These are phyloP conservation scores for Penstemon eatonii DNA, from an alignment of 257 asterid genomes.

Conservation along the genomic window DNA sequence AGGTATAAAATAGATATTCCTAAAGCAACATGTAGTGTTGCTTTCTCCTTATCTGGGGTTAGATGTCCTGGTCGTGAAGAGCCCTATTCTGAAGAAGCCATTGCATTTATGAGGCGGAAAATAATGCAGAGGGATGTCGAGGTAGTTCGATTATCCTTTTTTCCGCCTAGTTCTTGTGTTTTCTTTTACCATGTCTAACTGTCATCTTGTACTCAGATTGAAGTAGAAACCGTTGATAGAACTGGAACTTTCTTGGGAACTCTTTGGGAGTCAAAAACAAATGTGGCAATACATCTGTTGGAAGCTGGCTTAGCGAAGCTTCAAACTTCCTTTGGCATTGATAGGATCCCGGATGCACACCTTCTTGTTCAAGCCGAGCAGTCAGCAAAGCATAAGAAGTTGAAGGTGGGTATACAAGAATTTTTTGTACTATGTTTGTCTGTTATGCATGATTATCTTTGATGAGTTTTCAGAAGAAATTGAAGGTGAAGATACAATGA, in stretches of 20 bases:
- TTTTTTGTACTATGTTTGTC: constrained; percentile 1
- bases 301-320: constrained; percentile 97
- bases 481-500: too few relatives aligned
- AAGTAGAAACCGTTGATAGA: constrained; percentile 94
- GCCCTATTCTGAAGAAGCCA: constrained; percentile 91
- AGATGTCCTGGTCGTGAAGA: constrained; percentile 97
- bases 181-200: constrained; percentile 16
- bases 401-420: constrained; percentile 62
- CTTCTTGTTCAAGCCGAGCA: constrained; percentile 88
- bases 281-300: constrained; percentile 70
- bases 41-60: constrained; percentile 92
- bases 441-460: too few relatives aligned
- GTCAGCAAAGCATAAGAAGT: constrained; percentile 84
- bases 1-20: constrained; percentile 82
- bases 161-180: constrained; percentile 1
- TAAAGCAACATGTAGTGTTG: constrained; percentile 92
- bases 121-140: constrained; percentile 99
- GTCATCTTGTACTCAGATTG: constrained; percentile 48
- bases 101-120: constrained; percentile 94
- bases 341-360: constrained; percentile 84
- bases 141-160: constrained; percentile 39
- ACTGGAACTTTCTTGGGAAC: constrained; percentile 97
- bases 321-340: constrained; percentile 79
- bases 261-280: constrained; percentile 79
- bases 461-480: too few relatives aligned